Conservation (phyloP, 345 rosid species). For the Pistacia atlantica region DNA sequence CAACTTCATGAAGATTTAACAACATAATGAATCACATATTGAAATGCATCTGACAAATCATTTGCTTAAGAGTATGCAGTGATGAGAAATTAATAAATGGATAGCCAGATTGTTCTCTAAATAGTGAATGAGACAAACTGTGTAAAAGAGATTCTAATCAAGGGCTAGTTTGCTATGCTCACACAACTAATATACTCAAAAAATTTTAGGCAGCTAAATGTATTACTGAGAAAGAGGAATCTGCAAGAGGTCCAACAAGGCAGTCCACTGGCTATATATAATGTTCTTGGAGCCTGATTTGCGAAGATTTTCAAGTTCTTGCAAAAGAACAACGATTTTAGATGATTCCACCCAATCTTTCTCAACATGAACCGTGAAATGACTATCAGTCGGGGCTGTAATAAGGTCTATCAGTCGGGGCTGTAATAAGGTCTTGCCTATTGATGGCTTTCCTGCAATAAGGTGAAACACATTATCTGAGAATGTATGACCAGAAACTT, state of each 20-base stretch:
- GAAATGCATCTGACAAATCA: neutral
- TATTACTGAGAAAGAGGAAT: slow-evolving; percentile 87
- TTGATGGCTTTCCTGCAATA: slow-evolving; percentile 62
- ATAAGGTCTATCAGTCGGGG: slow-evolving; percentile 83
- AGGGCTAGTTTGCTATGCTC: neutral
- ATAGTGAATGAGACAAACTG: neutral
- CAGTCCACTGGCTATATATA: slow-evolving; percentile 98
- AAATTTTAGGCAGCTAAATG: slow-evolving; percentile 19
- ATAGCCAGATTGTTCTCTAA: neutral
- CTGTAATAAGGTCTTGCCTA: slow-evolving; percentile 90
- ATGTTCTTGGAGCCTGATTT: slow-evolving; percentile 84
- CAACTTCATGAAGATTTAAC: neutral
- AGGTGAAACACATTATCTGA: slow-evolving; percentile 7
- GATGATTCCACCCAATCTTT: slow-evolving; percentile 95
- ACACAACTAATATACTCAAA: neutral
- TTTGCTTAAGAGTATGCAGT: neutral
- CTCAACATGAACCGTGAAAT: slow-evolving; percentile 85
- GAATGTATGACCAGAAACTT: slow-evolving; percentile 1
- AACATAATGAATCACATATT: neutral
- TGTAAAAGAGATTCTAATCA: neutral
- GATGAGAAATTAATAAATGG: neutral
- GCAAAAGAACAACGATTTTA: slow-evolving; percentile 68
- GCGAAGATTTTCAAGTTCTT: slow-evolving; percentile 76
- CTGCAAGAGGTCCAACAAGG: slow-evolving; percentile 91
- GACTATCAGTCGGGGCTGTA: slow-evolving; percentile 86